Conservation (phyloP, 192 early-diverging fungal species). For the Entophlyctis helioformis region DNA sequence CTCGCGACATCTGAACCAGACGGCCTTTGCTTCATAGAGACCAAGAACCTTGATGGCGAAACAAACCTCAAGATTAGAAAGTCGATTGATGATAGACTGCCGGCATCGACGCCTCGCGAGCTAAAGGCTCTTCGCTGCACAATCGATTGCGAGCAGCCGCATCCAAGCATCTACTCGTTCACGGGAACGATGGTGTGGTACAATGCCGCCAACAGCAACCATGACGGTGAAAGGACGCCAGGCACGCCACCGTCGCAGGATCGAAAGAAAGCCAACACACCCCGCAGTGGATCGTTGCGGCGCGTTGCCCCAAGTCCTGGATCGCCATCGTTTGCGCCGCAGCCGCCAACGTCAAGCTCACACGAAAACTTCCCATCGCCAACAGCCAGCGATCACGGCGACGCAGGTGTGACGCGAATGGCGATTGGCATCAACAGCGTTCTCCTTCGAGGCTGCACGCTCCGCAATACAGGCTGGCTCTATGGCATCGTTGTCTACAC, state of each 20-base stretch:
- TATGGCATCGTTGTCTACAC: conserved; percentile 76
- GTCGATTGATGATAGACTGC: conserved; percentile 47
- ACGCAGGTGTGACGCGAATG: too few species aligned
- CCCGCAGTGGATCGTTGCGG: too few species aligned
- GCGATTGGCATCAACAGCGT: conserved; percentile 64
- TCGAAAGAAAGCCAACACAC: too few species aligned
- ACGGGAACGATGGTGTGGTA: conserved; percentile 61
- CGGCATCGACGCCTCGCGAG: conserved; percentile 39
- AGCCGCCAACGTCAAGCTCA: too few species aligned
- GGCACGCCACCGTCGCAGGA: conserved; percentile 1
- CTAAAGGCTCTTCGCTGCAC: conserved; percentile 38
- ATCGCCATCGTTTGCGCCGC: too few species aligned
- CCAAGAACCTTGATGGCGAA: conserved; percentile 96
- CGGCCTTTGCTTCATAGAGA: conserved; percentile 86
- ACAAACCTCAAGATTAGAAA: conserved; percentile 90
- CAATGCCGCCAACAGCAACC: too few species aligned
- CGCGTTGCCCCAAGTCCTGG: too few species aligned
- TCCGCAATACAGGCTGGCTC: conserved; percentile 86
- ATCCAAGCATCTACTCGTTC: conserved; percentile 79
- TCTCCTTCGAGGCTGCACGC: conserved; percentile 75
- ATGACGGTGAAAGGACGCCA: too few species aligned
- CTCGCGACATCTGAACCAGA: conserved; percentile 75
- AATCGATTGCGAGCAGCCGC: conserved; percentile 78
- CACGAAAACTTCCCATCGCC: too few species aligned
- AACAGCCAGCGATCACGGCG: too few species aligned